Evolutionary conservation across 2,329 filamentous ascomycete genomes (phyloP).

Genomic region (Trichophyton verrucosum): DNA sequence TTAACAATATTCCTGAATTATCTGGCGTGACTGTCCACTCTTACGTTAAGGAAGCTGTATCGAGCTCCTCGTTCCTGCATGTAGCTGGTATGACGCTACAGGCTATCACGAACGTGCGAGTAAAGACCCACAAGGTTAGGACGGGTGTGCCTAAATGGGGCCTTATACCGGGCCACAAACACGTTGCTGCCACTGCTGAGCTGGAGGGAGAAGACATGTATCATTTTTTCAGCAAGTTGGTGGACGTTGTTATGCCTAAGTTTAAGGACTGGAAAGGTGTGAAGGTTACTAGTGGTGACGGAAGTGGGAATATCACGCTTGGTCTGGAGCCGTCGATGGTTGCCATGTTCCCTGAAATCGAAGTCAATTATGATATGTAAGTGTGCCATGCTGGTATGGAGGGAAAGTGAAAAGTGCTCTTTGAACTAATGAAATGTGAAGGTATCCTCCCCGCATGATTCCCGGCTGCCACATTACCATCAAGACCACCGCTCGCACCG

Average conservation of each 20-base stretch:
- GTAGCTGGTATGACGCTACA: constrained; percentile 75
- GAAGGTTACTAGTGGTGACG: constrained; percentile 67
- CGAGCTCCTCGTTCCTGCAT: constrained; percentile 62
- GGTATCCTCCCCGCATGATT: constrained; percentile 60
- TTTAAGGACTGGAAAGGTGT: constrained; percentile 93
- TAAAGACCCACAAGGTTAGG: constrained; percentile 56
- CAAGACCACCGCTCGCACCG: constrained; percentile 71
- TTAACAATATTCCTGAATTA: constrained; percentile 74
- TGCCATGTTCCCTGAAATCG: constrained; percentile 81
- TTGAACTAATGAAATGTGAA: constrained; percentile 19
- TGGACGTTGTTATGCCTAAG: constrained; percentile 80
- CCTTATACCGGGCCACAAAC: constrained; percentile 56
- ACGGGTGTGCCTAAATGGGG: constrained; percentile 63
- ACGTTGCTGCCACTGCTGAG: constrained; percentile 61
- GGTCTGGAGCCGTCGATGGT: constrained; percentile 66
- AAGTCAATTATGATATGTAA: constrained; percentile 84
- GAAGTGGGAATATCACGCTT: constrained; percentile 73
- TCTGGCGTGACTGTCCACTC: constrained; percentile 69
- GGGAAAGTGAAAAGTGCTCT: no score
- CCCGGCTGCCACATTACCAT: constrained; percentile 74
- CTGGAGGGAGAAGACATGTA: constrained; percentile 70
- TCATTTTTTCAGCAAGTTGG: constrained; percentile 78
- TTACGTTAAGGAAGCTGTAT: constrained; percentile 55
- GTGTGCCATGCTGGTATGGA: constrained; percentile 24
- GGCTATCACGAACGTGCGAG: constrained; percentile 67